These are phyloP conservation scores for Thermoascus crustaceus DNA, from an alignment of 2,329 filamentous ascomycete species.

Conservation along the genomic window DNA sequence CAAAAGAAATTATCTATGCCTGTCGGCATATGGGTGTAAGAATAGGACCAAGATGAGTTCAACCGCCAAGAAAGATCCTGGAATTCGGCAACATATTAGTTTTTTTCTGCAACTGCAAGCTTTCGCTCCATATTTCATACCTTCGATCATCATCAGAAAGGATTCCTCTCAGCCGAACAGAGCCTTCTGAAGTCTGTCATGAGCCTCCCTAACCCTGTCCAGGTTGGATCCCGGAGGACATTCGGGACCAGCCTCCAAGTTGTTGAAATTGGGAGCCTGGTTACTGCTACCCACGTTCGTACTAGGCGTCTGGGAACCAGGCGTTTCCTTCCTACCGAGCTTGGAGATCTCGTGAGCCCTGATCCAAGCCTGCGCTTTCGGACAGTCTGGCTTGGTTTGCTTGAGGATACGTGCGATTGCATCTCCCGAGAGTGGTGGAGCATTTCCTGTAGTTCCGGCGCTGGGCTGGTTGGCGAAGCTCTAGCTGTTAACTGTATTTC, in stretches of 20 bases:
- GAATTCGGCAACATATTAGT: too few relatives aligned
- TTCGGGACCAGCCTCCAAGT: neutral
- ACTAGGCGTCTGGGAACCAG: neutral
- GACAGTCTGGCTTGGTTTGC: slow-evolving; percentile 11
- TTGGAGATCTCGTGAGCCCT: slow-evolving; percentile 10
- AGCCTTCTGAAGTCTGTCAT: slow-evolving; percentile 12
- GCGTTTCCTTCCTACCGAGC: slow-evolving; percentile 2
- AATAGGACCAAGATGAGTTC: too few relatives aligned
- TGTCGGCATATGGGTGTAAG: too few relatives aligned
- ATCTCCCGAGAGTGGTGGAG: slow-evolving; percentile 8
- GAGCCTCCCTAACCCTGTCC: slow-evolving; percentile 8
- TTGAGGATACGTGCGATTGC: slow-evolving; percentile 14
- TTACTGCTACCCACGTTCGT: neutral
- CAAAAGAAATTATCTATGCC: too few relatives aligned
- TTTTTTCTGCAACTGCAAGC: too few relatives aligned
- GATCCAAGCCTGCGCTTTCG: slow-evolving; percentile 14
- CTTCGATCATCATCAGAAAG: neutral
- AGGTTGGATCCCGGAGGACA: neutral
- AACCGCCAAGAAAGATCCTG: too few relatives aligned
- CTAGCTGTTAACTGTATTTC: neutral
- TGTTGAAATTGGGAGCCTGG: neutral
- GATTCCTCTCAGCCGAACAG: slow-evolving; percentile 1
- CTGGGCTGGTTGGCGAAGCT: neutral
- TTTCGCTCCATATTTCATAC: too few relatives aligned
- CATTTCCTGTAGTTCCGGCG: neutral